Percentiles rank a stretch among this genome's conserved stretches.
Evolutionary conservation across 1,139 yeast genomes (phyloP).

Genomic region (Debaryomycetaceae sp.): DNA sequence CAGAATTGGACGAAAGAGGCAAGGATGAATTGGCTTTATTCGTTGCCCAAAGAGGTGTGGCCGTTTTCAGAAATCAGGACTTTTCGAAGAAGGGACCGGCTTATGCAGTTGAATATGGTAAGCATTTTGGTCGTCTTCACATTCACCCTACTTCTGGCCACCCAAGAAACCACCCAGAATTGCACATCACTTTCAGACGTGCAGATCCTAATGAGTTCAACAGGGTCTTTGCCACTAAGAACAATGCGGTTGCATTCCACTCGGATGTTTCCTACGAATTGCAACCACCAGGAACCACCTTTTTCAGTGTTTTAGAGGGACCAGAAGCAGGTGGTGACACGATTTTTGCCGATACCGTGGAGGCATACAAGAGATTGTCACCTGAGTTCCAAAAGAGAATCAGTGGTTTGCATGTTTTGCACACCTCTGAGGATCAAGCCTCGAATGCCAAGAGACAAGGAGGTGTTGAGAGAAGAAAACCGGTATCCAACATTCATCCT

Average conservation of each 20-base stretch:
- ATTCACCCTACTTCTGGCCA: constrained; percentile 74
- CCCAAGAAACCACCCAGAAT: constrained; percentile 55
- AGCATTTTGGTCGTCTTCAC: constrained; percentile 66
- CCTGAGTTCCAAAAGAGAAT: constrained; percentile 56
- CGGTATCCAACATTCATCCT: constrained; percentile 62
- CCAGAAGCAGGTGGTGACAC: constrained; percentile 75
- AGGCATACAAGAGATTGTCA: constrained; percentile 67
- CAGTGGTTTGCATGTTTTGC: constrained; percentile 57
- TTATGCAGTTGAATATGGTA: constrained; percentile 52
- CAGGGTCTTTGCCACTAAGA: constrained; percentile 29
- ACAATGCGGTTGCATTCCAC: constrained; percentile 51
- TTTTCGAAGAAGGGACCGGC: constrained; percentile 56
- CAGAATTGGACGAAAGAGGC: constrained; percentile 48
- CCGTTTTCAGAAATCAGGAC: constrained; percentile 65
- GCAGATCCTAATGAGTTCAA: constrained; percentile 36
- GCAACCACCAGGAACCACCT: constrained; percentile 68
- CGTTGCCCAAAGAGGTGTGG: constrained; percentile 66
- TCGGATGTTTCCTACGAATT: constrained; percentile 68
- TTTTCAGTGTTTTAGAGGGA: constrained; percentile 57
- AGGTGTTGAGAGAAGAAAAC: constrained; percentile 60
- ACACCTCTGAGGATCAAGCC: constrained; percentile 72
- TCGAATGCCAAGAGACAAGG: constrained; percentile 50
- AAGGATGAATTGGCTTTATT: constrained; percentile 64
- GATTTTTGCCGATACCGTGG: constrained; percentile 60
- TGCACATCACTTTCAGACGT: constrained; percentile 60